A percentile compares a stretch with the other conserved stretches of the same genome.
Evolutionary conservation across 345 rosid genomes (phyloP).

Genomic region (Psidium friedrichsthalianum): DNA sequence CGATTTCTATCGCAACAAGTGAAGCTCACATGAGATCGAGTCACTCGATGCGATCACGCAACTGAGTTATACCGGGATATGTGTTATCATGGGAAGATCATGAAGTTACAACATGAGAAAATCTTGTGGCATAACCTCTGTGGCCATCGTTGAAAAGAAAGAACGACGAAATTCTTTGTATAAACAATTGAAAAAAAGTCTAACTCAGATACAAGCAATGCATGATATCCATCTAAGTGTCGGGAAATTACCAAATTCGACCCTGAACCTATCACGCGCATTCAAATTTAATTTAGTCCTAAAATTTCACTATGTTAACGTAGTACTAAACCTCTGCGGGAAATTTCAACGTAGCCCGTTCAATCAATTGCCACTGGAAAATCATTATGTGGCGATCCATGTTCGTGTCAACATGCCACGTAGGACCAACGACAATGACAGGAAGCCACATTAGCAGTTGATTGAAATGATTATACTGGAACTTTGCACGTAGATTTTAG

Average conservation of each 20-base stretch:
- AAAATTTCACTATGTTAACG: not conserved
- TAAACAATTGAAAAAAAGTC: not conserved
- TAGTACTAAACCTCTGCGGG: accelerated
- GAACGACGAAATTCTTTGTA: not conserved
- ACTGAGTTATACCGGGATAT: too few relatives aligned
- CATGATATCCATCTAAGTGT: not conserved
- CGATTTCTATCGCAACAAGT: not conserved
- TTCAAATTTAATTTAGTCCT: not conserved
- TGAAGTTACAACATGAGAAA: not conserved
- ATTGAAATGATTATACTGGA: not conserved
- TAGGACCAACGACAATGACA: not conserved
- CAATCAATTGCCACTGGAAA: not conserved
- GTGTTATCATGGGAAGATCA: not conserved
- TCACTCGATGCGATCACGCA: not conserved
- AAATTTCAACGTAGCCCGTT: not conserved
- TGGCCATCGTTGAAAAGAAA: not conserved
- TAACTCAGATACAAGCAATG: not conserved
- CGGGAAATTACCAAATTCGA: not conserved
- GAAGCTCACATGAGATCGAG: not conserved
- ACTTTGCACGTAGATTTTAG: not conserved
- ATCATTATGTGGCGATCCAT: accelerated
- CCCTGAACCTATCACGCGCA: accelerated
- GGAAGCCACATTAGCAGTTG: not conserved
- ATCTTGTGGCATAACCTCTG: not conserved
- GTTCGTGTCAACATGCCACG: not conserved